Evolutionary conservation across 768 basidiomycete species (phyloP), one percentile per base, ranked within the genome.

Genomic region (Tylopilus sp.): DNA sequence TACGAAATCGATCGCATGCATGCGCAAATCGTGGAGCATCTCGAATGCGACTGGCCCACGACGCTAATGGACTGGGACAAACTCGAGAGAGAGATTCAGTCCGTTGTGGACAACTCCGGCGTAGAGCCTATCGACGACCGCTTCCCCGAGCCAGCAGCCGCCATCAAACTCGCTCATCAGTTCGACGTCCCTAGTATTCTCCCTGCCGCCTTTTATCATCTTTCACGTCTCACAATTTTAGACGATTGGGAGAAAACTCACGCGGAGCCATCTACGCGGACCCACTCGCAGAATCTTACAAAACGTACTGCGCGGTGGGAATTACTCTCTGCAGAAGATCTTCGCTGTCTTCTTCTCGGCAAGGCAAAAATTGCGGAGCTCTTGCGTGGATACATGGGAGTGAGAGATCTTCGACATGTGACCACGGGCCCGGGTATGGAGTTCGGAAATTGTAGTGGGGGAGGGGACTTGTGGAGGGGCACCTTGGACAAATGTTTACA

Each of bases 171-270:
- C 30, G 79, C 77, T 0, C 72, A 70, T 41, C 69, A 72, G 30
- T 75, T 67, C 45, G 65, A 71, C 48, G 60, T 79, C 16, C 70
- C 67, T 16, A 63, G 68, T 17, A 63, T 77, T 19, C 68, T 82
- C 4, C 80, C 80, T 0, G 78, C 78, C 57, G 74, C 76, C 0
- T 80, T 73, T 59, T 81, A 81, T 63, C 76, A 76, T 62, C 65
- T 80, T 34, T 76, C 78, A 1, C 57, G 57, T 19, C 41, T 64
- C 22, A 52, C 55, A 4, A 52, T 57, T 30, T 28, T 42, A 14
- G 60, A 64, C 12, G 62, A 63, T 22, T 58, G 56, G 64, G 53
- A 65, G 3, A 34, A 51, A 52, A 26, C 28, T 17, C 43, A 45
- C 6, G 36, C 54, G 11, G 51, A 46, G 2, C 10, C 33, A 2